These are phyloP conservation scores for Penicillium capsulatum DNA, from an alignment of 2,329 filamentous ascomycete genomes.

Conservation along the genomic window DNA sequence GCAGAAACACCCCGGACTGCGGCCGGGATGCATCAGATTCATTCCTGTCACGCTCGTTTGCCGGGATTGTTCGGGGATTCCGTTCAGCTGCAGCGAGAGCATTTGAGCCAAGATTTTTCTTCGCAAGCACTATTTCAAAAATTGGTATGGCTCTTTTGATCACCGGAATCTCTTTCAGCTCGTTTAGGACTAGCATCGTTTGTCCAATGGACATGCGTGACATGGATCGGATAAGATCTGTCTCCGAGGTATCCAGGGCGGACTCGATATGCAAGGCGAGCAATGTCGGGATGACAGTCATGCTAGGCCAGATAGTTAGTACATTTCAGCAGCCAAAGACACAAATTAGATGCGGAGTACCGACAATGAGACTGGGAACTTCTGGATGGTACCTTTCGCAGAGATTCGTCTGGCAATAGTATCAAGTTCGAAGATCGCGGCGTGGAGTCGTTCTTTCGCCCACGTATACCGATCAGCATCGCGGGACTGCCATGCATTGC, in stretches of 20 bases:
- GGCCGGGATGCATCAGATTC: background rate
- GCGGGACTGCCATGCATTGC: constrained; percentile 1
- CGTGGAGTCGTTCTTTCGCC: constrained; percentile 2
- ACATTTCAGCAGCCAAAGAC: too few relatives aligned
- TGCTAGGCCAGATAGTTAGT: background rate
- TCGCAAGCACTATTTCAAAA: constrained; percentile 2
- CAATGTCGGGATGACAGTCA: constrained; percentile 1
- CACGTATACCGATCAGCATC: constrained; percentile 1
- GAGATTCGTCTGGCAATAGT: constrained; percentile 2
- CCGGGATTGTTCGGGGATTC: background rate
- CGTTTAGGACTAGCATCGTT: constrained; percentile 3
- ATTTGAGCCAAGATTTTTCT: constrained; percentile 1
- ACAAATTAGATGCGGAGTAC: background rate
- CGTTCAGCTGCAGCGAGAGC: too few relatives aligned
- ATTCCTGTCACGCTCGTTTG: background rate
- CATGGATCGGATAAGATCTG: constrained; percentile 2
- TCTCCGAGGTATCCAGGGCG: constrained; percentile 3
- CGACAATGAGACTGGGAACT: constrained; percentile 2
- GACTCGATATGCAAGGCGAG: constrained; percentile 4
- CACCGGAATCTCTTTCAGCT: constrained; percentile 3
- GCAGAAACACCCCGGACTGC: background rate
- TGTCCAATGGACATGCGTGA: constrained; percentile 4
- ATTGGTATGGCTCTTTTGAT: constrained; percentile 3
- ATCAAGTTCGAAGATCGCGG: constrained; percentile 4
- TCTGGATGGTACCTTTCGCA: background rate